phyloP scores from a whole-genome alignment of 768 basidiomycete species.

The Russula virescens region DNA sequence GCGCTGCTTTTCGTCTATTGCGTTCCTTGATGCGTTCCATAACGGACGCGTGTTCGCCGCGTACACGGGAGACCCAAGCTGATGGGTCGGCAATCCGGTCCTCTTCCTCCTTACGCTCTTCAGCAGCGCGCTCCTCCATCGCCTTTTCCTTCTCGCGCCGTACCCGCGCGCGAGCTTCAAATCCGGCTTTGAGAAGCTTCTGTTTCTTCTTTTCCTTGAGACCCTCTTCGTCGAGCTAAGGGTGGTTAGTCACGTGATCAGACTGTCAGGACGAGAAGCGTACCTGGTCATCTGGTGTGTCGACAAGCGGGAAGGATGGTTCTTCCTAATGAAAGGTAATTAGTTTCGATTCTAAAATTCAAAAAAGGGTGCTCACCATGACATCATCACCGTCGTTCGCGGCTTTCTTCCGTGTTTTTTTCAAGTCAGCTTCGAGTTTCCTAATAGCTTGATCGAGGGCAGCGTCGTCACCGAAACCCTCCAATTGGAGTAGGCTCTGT shows the following conservation, averaged over 20 bases:
- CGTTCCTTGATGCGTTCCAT: slow-evolving; percentile 86
- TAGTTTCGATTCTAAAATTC: not conserved
- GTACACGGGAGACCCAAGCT: slow-evolving; percentile 69
- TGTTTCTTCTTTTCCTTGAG: slow-evolving; percentile 95
- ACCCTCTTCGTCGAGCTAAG: slow-evolving; percentile 79
- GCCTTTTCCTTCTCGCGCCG: slow-evolving; percentile 87
- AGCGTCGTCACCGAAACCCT: slow-evolving; percentile 74
- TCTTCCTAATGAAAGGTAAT: slow-evolving; percentile 50
- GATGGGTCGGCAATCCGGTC: slow-evolving; percentile 65
- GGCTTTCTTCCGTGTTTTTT: slow-evolving; percentile 78
- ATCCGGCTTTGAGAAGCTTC: slow-evolving; percentile 86
- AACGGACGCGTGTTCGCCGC: slow-evolving; percentile 76
- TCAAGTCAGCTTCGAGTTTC: slow-evolving; percentile 75
- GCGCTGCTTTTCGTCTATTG: slow-evolving; percentile 67
- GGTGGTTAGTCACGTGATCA: not conserved
- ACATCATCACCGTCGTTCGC: slow-evolving; percentile 57
- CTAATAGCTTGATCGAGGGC: slow-evolving; percentile 79
- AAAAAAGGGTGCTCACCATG: slow-evolving; percentile 31
- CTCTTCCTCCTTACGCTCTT: slow-evolving; percentile 62
- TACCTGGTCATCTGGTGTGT: slow-evolving; percentile 85
- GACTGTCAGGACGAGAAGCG: slow-evolving; percentile 20
- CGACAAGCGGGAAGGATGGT: slow-evolving; percentile 81
- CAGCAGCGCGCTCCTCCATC: slow-evolving; percentile 57
- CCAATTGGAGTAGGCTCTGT: slow-evolving; percentile 54
- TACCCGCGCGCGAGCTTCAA: slow-evolving; percentile 80